Evolutionary conservation across 257 asterid genomes (phyloP).

Genomic region (Striga asiatica): DNA sequence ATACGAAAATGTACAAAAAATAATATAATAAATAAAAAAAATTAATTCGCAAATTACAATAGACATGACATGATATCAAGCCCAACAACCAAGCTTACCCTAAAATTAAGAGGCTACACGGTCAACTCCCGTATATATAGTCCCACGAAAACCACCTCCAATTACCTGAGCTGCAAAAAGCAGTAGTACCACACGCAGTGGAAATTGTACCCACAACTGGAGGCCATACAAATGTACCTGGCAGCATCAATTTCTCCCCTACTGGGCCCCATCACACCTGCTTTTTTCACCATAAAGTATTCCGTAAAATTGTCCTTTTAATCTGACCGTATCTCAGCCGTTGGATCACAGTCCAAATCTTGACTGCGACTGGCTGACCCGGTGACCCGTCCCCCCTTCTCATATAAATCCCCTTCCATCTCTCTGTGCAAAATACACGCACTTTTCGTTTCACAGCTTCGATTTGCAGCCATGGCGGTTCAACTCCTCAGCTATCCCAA

Average conservation of each 20-base stretch:
- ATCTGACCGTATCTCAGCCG: conserved; percentile 26
- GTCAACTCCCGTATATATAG: no score
- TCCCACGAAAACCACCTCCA: no score
- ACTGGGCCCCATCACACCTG: conserved; percentile 25
- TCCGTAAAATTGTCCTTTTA: conserved; percentile 25
- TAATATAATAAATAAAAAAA: no score
- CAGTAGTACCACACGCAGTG: background rate
- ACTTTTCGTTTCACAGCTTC: background rate
- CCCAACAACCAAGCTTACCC: no score
- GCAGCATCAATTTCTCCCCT: conserved; percentile 9
- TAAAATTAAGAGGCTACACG: no score
- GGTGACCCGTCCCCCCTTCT: conserved; percentile 23
- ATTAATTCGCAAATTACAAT: no score
- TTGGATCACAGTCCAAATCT: conserved; percentile 22
- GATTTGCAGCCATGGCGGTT: conserved; percentile 31
- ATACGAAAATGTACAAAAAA: no score
- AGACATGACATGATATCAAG: no score
- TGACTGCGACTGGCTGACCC: conserved; percentile 35
- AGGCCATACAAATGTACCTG: no score
- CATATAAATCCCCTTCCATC: conserved; percentile 16
- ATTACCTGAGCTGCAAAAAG: no score
- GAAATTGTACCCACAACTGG: conserved; percentile 2
- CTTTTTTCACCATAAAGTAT: conserved; percentile 28
- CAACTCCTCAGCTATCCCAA: conserved; percentile 24
- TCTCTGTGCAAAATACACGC: no score